A percentile compares a stretch with the other conserved stretches of the same genome.
phyloP scores from a whole-genome alignment of 495 filamentous ascomycete species.

The Aspergillus sclerotioniger region DNA sequence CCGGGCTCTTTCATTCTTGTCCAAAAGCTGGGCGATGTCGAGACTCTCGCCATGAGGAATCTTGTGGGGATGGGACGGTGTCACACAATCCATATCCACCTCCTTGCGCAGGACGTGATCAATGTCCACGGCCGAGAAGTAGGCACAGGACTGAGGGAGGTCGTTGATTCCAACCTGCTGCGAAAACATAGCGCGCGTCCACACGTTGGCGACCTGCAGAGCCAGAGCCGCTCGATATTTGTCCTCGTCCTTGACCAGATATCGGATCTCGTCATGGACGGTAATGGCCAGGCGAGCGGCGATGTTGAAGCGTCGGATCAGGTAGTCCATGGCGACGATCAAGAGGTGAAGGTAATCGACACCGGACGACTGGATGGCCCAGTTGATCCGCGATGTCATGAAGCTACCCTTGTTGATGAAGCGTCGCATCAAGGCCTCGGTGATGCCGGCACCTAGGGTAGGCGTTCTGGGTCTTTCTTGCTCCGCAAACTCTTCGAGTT shows the following conservation, averaged over 20 bases:
- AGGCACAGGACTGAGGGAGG: slow-evolving; percentile 89
- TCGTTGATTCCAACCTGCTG: slow-evolving; percentile 96
- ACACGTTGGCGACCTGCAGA: slow-evolving; percentile 89
- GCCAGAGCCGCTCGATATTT: slow-evolving; percentile 88
- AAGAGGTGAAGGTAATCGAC: slow-evolving; percentile 97
- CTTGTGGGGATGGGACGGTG: slow-evolving; percentile 73
- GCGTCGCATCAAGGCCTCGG: slow-evolving; percentile 84
- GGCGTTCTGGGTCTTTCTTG: slow-evolving; percentile 89
- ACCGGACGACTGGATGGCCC: slow-evolving; percentile 96
- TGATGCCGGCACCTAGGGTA: slow-evolving; percentile 94
- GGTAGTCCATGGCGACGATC: slow-evolving; percentile 91
- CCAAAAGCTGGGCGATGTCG: slow-evolving; percentile 72
- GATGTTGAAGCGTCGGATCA: slow-evolving; percentile 82
- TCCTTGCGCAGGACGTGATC: slow-evolving; percentile 93
- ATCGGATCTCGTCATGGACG: slow-evolving; percentile 96
- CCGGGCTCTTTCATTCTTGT: slow-evolving; percentile 58
- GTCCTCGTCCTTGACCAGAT: slow-evolving; percentile 81
- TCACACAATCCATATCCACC: slow-evolving; percentile 95
- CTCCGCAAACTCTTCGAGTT: slow-evolving; percentile 93
- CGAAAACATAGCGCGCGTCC: slow-evolving; percentile 95
- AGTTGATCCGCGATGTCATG: slow-evolving; percentile 96
- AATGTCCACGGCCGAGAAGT: slow-evolving; percentile 93
- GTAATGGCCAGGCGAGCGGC: slow-evolving; percentile 84
- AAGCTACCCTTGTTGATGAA: slow-evolving; percentile 88
- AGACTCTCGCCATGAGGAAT: slow-evolving; percentile 86